A percentile compares a stretch with the other conserved stretches of the same genome.
Evolutionary conservation across 2,329 filamentous ascomycete species (phyloP).

Genomic region (Fusarium chlamydosporum): DNA sequence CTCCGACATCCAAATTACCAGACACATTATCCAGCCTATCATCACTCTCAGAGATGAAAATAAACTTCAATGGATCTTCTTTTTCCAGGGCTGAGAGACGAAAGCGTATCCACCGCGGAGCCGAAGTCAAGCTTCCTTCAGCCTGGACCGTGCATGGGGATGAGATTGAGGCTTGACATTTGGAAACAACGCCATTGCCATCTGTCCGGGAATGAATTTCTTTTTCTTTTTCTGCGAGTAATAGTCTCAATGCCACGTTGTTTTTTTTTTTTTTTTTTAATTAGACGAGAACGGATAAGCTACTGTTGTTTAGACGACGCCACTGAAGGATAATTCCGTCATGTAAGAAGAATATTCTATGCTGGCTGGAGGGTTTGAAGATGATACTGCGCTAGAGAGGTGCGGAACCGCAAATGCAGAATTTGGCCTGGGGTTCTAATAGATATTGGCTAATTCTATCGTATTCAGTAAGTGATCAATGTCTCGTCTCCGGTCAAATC

Average conservation of each 20-base stretch:
- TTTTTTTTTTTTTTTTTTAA: conserved; percentile 7
- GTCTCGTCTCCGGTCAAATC: not conserved
- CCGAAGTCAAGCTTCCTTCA: conserved; percentile 20
- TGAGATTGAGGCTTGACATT: conserved; percentile 1
- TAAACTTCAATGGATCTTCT: conserved; percentile 29
- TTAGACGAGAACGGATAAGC: not conserved
- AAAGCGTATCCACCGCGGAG: conserved; percentile 35
- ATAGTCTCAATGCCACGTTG: conserved; percentile 22
- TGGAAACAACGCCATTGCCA: not conserved
- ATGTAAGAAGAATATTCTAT: no score
- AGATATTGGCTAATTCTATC: not conserved
- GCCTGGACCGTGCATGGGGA: not conserved
- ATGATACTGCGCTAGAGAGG: not conserved
- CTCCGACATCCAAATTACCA: not conserved
- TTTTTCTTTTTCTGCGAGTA: not conserved
- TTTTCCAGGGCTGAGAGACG: conserved; percentile 6
- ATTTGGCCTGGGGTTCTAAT: not conserved
- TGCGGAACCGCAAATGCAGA: conserved; percentile 41
- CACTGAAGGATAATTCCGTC: not conserved
- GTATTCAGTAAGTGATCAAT: not conserved
- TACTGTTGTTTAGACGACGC: conserved; percentile 1
- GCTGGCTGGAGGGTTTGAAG: not conserved
- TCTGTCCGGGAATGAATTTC: conserved; percentile 14
- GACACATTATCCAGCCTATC: not conserved
- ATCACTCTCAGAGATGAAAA: not conserved